Conservation (phyloP, 192 early-diverging fungal genomes). For the Coemansia sp. region DNA sequence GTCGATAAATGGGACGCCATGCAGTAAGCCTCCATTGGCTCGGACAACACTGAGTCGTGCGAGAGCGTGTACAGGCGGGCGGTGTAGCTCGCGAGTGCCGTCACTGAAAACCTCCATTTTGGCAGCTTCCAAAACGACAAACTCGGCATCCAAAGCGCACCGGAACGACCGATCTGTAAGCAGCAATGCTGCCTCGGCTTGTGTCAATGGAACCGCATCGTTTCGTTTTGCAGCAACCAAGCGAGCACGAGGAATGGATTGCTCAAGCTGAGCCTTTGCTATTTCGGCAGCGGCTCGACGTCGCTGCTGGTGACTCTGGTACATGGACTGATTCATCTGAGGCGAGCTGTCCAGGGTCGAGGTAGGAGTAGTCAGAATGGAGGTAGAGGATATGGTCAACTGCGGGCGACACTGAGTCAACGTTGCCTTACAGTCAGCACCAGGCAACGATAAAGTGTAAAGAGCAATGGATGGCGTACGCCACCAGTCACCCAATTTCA, state of each 20-base stretch:
- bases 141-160: slow-evolving; percentile 89
- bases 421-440: neutral
- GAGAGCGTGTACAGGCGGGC: slow-evolving; percentile 76
- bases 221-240: slow-evolving; percentile 21
- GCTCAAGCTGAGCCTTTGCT: neutral
- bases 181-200: slow-evolving; percentile 29
- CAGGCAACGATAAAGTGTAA: slow-evolving; percentile 5
- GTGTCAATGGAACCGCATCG: slow-evolving; percentile 29
- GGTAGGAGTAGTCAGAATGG: slow-evolving; percentile 27
- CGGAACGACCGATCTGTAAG: slow-evolving; percentile 17
- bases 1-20: slow-evolving; percentile 89
- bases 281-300: neutral
- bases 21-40: slow-evolving; percentile 65
- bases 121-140: slow-evolving; percentile 83
- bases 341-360: slow-evolving; percentile 23
- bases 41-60: slow-evolving; percentile 90
- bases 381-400: neutral
- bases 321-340: neutral
- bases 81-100: slow-evolving; percentile 78
- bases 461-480: slow-evolving; percentile 33
- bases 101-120: slow-evolving; percentile 90
- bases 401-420: neutral
- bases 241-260: neutral
- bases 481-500: slow-evolving; percentile 36
- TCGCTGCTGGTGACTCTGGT: neutral